A percentile compares a stretch with the other conserved stretches of the same genome.
Conservation (phyloP, 1,284 basidiomycete genomes). For the Grifola frondosa region DNA sequence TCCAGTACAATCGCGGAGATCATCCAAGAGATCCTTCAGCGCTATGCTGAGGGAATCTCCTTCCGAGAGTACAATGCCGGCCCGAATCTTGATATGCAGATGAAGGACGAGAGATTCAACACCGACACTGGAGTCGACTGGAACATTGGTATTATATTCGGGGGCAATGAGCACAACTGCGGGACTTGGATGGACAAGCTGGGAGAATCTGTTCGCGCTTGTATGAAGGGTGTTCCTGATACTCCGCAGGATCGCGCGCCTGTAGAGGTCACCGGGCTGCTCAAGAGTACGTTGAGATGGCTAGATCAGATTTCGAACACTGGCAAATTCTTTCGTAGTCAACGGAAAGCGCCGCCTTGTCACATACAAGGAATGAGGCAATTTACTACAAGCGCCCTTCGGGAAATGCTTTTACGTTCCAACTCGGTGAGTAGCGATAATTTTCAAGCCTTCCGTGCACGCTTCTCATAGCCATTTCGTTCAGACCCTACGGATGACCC, state of each 20-base stretch:
- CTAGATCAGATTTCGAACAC: conserved; percentile 62
- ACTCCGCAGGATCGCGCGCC: conserved; percentile 95
- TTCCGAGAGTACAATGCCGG: conserved; percentile 97
- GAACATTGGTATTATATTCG: conserved; percentile 86
- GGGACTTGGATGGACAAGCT: conserved; percentile 98
- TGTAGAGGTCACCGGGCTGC: conserved; percentile 91
- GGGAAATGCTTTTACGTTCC: conserved; percentile 91
- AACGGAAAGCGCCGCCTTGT: conserved; percentile 71
- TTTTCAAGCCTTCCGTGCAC: neutral
- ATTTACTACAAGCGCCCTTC: conserved; percentile 82
- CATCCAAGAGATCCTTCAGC: conserved; percentile 92
- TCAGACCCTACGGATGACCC: conserved; percentile 71
- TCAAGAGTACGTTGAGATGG: conserved; percentile 93
- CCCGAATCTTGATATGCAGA: conserved; percentile 91
- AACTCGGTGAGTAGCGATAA: conserved; percentile 45
- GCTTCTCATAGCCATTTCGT: neutral
- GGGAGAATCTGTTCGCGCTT: conserved; percentile 87
- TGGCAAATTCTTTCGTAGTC: conserved; percentile 78
- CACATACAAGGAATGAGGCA: conserved; percentile 88
- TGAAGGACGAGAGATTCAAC: conserved; percentile 90
- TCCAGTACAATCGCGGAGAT: conserved; percentile 85
- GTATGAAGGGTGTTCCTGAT: conserved; percentile 90
- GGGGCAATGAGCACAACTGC: conserved; percentile 82
- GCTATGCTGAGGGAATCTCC: conserved; percentile 88
- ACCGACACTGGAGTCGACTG: conserved; percentile 93